Evolutionary conservation across 2,329 filamentous ascomycete species (phyloP).

Genomic region (Cryphonectria naterciae): DNA sequence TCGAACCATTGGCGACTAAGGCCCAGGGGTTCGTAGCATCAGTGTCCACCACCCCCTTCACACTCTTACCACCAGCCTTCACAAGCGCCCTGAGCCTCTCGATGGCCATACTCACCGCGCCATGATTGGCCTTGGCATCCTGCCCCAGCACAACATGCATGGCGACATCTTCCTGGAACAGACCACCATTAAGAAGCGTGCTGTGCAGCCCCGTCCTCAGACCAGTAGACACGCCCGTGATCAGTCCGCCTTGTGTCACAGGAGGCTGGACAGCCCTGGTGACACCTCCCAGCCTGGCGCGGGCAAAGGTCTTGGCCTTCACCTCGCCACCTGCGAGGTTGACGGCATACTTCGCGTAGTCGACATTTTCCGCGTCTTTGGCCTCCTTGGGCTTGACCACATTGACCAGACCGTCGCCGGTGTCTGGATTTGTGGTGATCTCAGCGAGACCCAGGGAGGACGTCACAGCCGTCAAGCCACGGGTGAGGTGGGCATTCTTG

Average conservation of each 20-base stretch:
- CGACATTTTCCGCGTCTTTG: slow-evolving; percentile 37
- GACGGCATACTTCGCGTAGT: slow-evolving; percentile 47
- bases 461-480: slow-evolving; percentile 54
- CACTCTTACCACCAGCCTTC: slow-evolving; percentile 36
- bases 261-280: slow-evolving; percentile 49
- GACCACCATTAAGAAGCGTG: slow-evolving; percentile 44
- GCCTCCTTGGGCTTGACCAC: slow-evolving; percentile 31
- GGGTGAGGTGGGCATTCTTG: slow-evolving; percentile 51
- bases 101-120: slow-evolving; percentile 34
- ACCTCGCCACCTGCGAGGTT: slow-evolving; percentile 41
- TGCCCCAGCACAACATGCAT: slow-evolving; percentile 47
- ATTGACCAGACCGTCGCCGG: slow-evolving; percentile 50
- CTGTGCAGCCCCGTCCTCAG: slow-evolving; percentile 44
- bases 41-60: slow-evolving; percentile 34
- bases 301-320: slow-evolving; percentile 40
- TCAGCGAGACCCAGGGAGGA: slow-evolving; percentile 53
- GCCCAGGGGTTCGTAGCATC: slow-evolving; percentile 38
- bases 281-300: slow-evolving; percentile 49
- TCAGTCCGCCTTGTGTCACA: slow-evolving; percentile 36
- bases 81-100: slow-evolving; percentile 44
- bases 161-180: slow-evolving; percentile 48
- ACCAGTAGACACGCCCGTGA: slow-evolving; percentile 47
- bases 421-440: slow-evolving; percentile 48
- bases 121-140: slow-evolving; percentile 36
- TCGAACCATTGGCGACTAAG: slow-evolving; percentile 41